These are phyloP conservation scores for Fusarium albosuccineum DNA, from an alignment of 2,329 filamentous ascomycete genomes.

Conservation along the genomic window DNA sequence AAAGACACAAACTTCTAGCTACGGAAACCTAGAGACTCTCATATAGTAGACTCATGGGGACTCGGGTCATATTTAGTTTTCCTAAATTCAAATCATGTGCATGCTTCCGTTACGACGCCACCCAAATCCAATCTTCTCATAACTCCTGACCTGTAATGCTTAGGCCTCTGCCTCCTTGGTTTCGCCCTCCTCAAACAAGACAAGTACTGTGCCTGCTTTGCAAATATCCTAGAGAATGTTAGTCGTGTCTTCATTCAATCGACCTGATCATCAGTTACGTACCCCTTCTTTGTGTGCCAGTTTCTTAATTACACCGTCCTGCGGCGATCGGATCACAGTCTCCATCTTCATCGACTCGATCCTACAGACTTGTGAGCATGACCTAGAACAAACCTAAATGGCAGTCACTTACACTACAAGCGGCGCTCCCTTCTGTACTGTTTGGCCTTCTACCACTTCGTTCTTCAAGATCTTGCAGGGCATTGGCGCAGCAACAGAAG, in stretches of 20 bases:
- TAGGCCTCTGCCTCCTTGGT: conserved; percentile 45
- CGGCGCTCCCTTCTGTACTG: conserved; percentile 86
- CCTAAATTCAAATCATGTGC: conserved; percentile 23
- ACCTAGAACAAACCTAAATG: conserved; percentile 44
- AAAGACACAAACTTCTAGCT: background rate
- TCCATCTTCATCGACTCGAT: conserved; percentile 95
- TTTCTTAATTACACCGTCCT: conserved; percentile 77
- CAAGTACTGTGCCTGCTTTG: conserved; percentile 80
- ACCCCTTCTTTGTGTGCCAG: conserved; percentile 81
- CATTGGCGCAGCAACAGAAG: conserved; percentile 93
- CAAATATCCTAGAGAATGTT: conserved; percentile 73
- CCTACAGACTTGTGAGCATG: conserved; percentile 53
- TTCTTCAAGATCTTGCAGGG: conserved; percentile 96
- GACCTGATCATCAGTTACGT: conserved; percentile 51
- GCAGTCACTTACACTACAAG: conserved; percentile 77
- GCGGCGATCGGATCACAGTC: conserved; percentile 83
- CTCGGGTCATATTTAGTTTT: conserved; percentile 16
- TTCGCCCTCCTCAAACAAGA: conserved; percentile 74
- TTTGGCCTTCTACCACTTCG: conserved; percentile 84
- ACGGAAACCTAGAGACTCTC: background rate
- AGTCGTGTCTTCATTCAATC: conserved; percentile 15
- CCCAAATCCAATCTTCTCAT: conserved; percentile 24
- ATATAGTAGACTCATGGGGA: conserved; percentile 4
- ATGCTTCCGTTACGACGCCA: conserved; percentile 32
- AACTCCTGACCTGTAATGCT: conserved; percentile 17